These are phyloP conservation scores for Fusarium clavum DNA, from an alignment of 2,329 filamentous ascomycete genomes.

Conservation along the genomic window DNA sequence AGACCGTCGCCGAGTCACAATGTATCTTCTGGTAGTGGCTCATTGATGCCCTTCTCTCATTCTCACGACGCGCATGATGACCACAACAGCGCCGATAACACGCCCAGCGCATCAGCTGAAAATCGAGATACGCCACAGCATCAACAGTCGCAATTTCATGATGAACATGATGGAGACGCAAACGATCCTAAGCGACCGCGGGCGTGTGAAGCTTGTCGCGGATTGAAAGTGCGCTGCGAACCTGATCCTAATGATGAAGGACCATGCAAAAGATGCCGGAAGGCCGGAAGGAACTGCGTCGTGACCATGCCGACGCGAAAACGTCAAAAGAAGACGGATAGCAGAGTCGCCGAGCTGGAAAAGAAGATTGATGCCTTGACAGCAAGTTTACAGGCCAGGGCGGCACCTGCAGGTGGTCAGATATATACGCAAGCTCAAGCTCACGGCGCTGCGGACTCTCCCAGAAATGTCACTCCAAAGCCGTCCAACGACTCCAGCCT, in stretches of 20 bases:
- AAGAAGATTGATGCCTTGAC: conserved; percentile 92
- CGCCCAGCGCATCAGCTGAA: conserved; percentile 40
- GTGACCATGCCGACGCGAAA: conserved; percentile 81
- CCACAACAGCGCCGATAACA: conserved; percentile 32
- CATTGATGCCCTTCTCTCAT: conserved; percentile 26
- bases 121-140: conserved; percentile 31
- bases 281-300: conserved; percentile 81
- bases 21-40: conserved; percentile 11
- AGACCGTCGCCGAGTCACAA: conserved; percentile 36
- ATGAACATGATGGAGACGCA: conserved; percentile 41
- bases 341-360: conserved; percentile 87
- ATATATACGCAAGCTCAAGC: conserved; percentile 6
- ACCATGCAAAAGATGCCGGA: conserved; percentile 80
- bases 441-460: conserved; percentile 24
- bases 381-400: conserved; percentile 75
- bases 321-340: conserved; percentile 92
- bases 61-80: conserved; percentile 27
- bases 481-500: conserved; percentile 15
- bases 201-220: conserved; percentile 80
- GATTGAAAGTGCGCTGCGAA: conserved; percentile 87
- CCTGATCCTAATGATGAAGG: conserved; percentile 74
- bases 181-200: conserved; percentile 73
- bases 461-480: conserved; percentile 15
- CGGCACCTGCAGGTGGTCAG: conserved; percentile 35
- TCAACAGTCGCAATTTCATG: conserved; percentile 30